Base-by-base conservation (phyloP, 306 rosid species). In the Myrica gale region DNA sequence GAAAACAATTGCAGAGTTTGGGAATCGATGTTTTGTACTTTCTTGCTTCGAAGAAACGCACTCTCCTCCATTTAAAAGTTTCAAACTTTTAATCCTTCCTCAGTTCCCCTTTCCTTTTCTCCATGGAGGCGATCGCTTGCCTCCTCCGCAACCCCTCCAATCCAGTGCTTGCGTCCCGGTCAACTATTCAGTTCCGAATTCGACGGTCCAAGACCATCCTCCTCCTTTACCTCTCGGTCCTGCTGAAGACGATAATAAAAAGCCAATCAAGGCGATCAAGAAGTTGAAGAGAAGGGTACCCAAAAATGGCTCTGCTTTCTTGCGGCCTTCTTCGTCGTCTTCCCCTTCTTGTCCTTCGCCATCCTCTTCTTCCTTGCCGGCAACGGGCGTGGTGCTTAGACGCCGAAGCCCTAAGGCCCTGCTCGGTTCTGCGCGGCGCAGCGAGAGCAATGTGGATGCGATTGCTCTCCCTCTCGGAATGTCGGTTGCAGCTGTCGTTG, bases 391-490 rank as follows among this genome's bases (percentile, higher is more conserved):
- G 32, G 51, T 55, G 43, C 76, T 74, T 75, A 88, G 84, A 77
- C 96, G 93, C 81, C 91, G 93, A 10, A 81, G 67, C 88, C 85
- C 88, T 77, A 87, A 79, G 69, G 20, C 85, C 32, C 57, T 72
- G n/a, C 21, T 84, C 54, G 76, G 60, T 41, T 26, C 73, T 3
- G 68, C 81, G 55, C 87, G 89, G 51, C 89, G 91, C 15, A 74
- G 21, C 50, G 78, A 81, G 75, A 71, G 62, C 20, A 83, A 76
- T 69, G 83, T 90, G 0, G 86, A 83, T 15, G 80, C 86, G 4
- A 84, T 95, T 65, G 92, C 93, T 58, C 85, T 87, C 73, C 94
- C 89, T 44, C 82, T 95, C 23, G 99, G 97, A 68, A 92, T 95
- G 93, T 92, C 97, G 0, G 82, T 95, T 21, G 98, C 97, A 1